A percentile compares a stretch with the other conserved stretches of the same genome.
These are phyloP conservation scores for Psilocybe tampanensis DNA, from an alignment of 768 basidiomycete genomes.

Conservation along the genomic window DNA sequence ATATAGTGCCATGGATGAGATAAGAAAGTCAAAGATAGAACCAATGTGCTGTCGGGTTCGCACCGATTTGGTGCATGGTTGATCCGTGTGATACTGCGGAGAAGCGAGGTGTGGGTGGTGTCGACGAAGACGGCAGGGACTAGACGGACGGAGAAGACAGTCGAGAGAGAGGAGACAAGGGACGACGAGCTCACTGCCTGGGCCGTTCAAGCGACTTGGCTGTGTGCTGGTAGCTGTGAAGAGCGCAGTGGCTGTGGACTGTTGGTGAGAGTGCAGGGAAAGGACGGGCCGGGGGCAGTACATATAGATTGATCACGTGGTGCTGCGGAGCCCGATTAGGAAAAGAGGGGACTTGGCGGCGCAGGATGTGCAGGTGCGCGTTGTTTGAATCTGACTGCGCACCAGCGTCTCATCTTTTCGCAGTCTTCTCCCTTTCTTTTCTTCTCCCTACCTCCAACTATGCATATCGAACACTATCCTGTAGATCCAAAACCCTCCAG, in stretches of 20 bases:
- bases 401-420: conserved; percentile 25
- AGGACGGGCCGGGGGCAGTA: conserved; percentile 7
- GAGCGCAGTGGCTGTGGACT: not conserved
- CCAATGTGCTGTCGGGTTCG: not conserved
- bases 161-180: not conserved
- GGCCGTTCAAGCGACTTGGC: not conserved
- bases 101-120: not conserved
- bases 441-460: conserved; percentile 24
- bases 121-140: not conserved
- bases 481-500: conserved; percentile 29
- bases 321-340: conserved; percentile 23
- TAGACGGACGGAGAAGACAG: not conserved
- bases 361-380: not conserved
- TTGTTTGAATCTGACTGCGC: conserved; percentile 20
- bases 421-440: conserved; percentile 16
- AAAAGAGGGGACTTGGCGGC: conserved; percentile 7
- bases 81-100: conserved; percentile 3
- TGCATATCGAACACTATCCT: conserved; percentile 22
- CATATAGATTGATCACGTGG: conserved; percentile 9
- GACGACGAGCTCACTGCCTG: not conserved
- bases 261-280: conserved; percentile 11
- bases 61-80: not conserved
- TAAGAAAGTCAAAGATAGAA: not conserved
- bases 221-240: not conserved
- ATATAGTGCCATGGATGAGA: conserved; percentile 1